Evolutionary conservation across 331 rosid genomes (phyloP).

Genomic region (Rhamnella rubrinervis): DNA sequence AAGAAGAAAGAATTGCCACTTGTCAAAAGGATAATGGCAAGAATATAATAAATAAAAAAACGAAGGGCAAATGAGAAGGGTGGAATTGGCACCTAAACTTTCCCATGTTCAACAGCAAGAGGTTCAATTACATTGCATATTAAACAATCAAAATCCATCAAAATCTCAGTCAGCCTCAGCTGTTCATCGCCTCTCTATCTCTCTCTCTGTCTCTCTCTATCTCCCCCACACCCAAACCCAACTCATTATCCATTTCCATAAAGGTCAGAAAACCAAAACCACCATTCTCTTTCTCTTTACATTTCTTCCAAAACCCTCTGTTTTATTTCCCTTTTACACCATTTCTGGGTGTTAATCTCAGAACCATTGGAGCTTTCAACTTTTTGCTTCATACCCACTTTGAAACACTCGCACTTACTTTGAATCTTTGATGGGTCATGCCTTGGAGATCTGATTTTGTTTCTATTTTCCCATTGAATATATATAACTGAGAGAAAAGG

Average conservation of each 20-base stretch:
- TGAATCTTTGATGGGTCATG: slow-evolving; percentile 22
- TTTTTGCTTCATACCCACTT: background rate
- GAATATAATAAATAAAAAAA: too few species aligned
- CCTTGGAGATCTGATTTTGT: slow-evolving; percentile 11
- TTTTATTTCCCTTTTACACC: slow-evolving; percentile 4
- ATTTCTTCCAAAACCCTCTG: background rate
- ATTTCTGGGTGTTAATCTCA: slow-evolving; percentile 7
- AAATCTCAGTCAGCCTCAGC: too few species aligned
- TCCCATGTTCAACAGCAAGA: too few species aligned
- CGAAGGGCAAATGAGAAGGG: too few species aligned
- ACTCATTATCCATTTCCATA: background rate
- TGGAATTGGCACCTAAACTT: too few species aligned
- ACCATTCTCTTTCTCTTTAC: background rate
- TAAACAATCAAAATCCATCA: too few species aligned
- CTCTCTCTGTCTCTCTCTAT: slow-evolving; percentile 5
- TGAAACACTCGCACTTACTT: too few species aligned
- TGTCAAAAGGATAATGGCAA: too few species aligned
- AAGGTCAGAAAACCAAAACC: background rate
- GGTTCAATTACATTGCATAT: too few species aligned
- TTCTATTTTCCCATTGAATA: background rate
- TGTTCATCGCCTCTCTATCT: background rate
- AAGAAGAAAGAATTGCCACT: too few species aligned
- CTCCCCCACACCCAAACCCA: background rate
- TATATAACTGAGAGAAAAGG: too few species aligned
- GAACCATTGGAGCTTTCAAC: background rate